Conservation (phyloP, 2,329 filamentous ascomycete genomes). For the Exophiala dermatitidis region DNA sequence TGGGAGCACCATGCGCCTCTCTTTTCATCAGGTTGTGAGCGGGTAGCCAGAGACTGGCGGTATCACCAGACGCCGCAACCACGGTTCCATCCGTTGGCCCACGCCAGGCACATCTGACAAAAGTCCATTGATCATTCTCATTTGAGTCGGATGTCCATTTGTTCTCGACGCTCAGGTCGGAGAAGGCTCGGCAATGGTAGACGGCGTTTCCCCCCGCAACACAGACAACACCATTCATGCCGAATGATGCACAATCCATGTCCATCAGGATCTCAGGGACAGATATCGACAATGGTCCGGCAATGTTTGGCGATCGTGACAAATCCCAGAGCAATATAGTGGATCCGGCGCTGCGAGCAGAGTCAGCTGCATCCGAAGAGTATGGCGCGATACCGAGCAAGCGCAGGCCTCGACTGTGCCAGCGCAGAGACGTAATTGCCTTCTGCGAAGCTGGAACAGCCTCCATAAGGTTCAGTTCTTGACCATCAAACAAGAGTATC, state of each 20-base stretch:
- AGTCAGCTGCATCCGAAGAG: conserved; percentile 24
- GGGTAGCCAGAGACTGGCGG: conserved; percentile 40
- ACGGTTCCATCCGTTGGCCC: conserved; percentile 31
- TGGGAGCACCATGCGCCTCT: conserved; percentile 37
- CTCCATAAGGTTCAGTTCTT: conserved; percentile 38
- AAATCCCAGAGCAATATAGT: conserved; percentile 40
- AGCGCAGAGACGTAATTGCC: conserved; percentile 39
- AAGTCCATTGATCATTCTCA: conserved; percentile 35
- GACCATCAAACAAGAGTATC: conserved; percentile 39
- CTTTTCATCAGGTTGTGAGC: conserved; percentile 37
- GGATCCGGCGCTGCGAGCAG: conserved; percentile 8
- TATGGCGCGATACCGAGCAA: conserved; percentile 40
- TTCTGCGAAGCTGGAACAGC: conserved; percentile 40
- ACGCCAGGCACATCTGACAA: conserved; percentile 33
- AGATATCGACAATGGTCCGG: conserved; percentile 22
- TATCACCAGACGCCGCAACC: conserved; percentile 36
- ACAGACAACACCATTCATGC: conserved; percentile 33
- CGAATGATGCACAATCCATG: conserved; percentile 37
- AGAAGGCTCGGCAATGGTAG: conserved; percentile 23
- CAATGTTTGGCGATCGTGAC: conserved; percentile 10
- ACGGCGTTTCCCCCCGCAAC: conserved; percentile 23
- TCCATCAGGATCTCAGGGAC: conserved; percentile 35
- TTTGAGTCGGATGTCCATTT: conserved; percentile 17
- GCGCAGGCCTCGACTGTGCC: conserved; percentile 36
- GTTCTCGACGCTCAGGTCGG: conserved; percentile 20